Evolutionary conservation across 2,329 filamentous ascomycete species (phyloP).

Genomic region (Colletotrichum scovillei): DNA sequence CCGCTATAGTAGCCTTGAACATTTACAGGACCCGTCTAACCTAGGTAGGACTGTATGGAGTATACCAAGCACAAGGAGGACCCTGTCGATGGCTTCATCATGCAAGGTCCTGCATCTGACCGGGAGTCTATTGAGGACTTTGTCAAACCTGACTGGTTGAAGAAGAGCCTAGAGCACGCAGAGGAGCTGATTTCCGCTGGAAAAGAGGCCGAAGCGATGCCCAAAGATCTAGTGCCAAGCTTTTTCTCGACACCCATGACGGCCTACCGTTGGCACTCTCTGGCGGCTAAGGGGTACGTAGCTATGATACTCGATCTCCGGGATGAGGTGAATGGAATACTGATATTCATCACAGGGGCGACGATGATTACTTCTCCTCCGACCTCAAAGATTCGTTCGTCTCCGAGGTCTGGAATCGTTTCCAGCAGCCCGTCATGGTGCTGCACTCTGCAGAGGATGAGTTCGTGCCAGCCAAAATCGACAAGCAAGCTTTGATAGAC

Average conservation of each 20-base stretch:
- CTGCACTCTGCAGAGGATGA: constrained; percentile 76
- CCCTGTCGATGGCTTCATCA: constrained; percentile 78
- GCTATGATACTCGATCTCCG: background rate
- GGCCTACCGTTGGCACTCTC: constrained; percentile 63
- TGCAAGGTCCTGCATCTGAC: constrained; percentile 86
- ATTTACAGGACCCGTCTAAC: constrained; percentile 7
- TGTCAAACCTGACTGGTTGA: constrained; percentile 55
- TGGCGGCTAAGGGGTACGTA: constrained; percentile 62
- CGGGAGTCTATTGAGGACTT: constrained; percentile 69
- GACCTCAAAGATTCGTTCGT: constrained; percentile 73
- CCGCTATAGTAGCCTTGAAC: background rate
- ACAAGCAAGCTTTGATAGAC: constrained; percentile 67
- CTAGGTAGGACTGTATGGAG: constrained; percentile 64
- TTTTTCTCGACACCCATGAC: constrained; percentile 59
- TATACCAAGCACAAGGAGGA: constrained; percentile 58
- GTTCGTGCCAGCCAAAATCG: constrained; percentile 67
- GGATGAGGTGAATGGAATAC: background rate
- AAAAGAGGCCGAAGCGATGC: constrained; percentile 65
- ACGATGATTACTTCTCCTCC: constrained; percentile 90
- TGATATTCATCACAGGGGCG: constrained; percentile 60
- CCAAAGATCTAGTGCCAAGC: constrained; percentile 53
- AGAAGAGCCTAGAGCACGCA: constrained; percentile 60
- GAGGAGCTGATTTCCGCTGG: constrained; percentile 66
- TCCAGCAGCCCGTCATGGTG: constrained; percentile 71
- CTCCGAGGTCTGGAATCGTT: constrained; percentile 71